These are phyloP conservation scores for Ustilago cynodontis DNA, from an alignment of 1,284 basidiomycete genomes.

Conservation along the genomic window DNA sequence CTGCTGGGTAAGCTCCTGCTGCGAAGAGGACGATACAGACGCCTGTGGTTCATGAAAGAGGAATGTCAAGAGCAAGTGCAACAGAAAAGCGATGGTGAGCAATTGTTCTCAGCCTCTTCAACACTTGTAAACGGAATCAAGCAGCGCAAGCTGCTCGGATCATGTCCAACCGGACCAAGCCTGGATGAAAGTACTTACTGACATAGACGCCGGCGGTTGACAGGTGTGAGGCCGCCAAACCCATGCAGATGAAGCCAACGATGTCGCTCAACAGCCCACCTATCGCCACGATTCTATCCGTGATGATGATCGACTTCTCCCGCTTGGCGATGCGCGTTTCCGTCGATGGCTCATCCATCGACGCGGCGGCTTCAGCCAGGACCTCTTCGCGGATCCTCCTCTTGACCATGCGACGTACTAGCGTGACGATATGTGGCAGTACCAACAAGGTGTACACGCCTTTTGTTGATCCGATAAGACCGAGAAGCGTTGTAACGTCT, in stretches of 20 bases:
- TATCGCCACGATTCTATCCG: conserved; percentile 32
- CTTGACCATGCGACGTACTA: conserved; percentile 21
- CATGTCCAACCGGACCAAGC: no score
- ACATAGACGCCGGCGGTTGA: conserved; percentile 28
- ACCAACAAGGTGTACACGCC: conserved; percentile 26
- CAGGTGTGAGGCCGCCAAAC: conserved; percentile 26
- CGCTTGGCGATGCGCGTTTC: conserved; percentile 18
- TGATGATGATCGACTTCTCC: conserved; percentile 34
- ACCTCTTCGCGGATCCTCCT: conserved; percentile 31
- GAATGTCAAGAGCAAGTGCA: not conserved
- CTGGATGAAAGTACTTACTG: conserved; percentile 13
- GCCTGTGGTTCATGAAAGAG: conserved; percentile 1
- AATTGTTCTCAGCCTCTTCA: not conserved
- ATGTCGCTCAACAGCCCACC: conserved; percentile 19
- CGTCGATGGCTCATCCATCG: conserved; percentile 5
- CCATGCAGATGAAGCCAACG: conserved; percentile 26
- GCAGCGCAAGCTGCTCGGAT: no score
- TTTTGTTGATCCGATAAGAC: conserved; percentile 23
- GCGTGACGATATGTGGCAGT: conserved; percentile 26
- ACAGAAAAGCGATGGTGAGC: not conserved
- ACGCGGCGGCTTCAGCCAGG: not conserved
- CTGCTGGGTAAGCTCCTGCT: conserved; percentile 22
- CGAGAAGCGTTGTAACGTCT: conserved; percentile 25
- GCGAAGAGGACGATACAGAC: conserved; percentile 21
- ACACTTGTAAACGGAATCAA: no score